phyloP scores from a whole-genome alignment of 2,329 filamentous ascomycete genomes.

The Phialophora expanda region DNA sequence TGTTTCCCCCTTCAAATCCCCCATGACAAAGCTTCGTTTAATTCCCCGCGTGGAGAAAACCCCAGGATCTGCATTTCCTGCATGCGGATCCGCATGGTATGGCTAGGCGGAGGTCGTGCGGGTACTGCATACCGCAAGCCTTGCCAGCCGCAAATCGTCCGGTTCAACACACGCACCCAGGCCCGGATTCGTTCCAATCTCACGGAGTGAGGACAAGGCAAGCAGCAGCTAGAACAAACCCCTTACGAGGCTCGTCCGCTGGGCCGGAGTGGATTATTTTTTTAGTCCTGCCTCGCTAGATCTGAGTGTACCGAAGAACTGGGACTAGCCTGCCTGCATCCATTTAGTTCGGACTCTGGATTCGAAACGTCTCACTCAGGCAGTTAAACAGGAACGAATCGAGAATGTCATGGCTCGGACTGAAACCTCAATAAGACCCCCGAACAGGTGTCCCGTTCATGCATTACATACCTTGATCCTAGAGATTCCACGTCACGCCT shows the following conservation, averaged over 20 bases:
- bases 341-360: not conserved
- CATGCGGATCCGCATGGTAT: slow-evolving; percentile 19
- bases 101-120: slow-evolving; percentile 10
- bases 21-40: not conserved
- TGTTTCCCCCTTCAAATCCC: not conserved
- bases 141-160: not conserved
- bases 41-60: slow-evolving; percentile 19
- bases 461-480: not conserved
- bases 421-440: not conserved
- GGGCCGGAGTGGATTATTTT: not conserved
- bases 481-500: slow-evolving; percentile 1
- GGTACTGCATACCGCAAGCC: not conserved
- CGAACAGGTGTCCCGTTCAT: not conserved
- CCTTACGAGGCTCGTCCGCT: slow-evolving; percentile 1
- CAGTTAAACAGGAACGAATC: not conserved
- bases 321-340: not conserved
- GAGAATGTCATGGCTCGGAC: not conserved
- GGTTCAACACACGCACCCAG: not conserved
- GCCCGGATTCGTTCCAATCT: not conserved
- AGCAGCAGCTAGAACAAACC: not conserved
- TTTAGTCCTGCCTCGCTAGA: not conserved
- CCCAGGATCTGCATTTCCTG: slow-evolving; percentile 15
- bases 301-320: not conserved
- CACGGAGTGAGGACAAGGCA: not conserved
- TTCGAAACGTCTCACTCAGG: not conserved